These are phyloP conservation scores for Tetragonia tetragonoides DNA, from an alignment of 148 eudicot species.

Conservation along the genomic window DNA sequence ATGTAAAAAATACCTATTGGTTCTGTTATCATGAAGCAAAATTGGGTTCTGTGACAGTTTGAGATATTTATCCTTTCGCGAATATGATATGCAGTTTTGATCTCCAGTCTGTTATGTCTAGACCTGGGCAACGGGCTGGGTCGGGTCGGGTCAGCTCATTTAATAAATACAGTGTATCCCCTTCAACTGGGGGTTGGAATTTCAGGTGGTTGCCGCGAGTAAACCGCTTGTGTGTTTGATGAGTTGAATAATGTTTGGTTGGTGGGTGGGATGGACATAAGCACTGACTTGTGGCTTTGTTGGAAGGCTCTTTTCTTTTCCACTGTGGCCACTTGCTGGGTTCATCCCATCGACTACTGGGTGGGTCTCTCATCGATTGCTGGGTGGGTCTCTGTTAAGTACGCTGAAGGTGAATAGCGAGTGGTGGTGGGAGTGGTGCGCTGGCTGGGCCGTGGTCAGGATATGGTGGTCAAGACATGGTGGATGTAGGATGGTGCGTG, in stretches of 20 bases:
- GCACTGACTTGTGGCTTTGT: neutral
- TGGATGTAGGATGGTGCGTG: no score
- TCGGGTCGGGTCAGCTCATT: no score
- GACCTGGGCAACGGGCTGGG: no score
- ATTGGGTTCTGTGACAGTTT: neutral
- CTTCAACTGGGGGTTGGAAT: no score
- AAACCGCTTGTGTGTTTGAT: neutral
- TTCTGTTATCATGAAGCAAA: neutral
- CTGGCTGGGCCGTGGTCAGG: no score
- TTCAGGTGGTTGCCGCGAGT: neutral
- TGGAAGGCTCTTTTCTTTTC: conserved; percentile 11
- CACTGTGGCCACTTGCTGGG: conserved; percentile 8
- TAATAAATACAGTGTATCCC: no score
- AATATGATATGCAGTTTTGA: neutral
- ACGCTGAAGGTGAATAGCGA: no score
- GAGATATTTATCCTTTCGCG: neutral
- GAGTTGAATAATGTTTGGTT: neutral
- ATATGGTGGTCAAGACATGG: no score
- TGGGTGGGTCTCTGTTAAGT: no score
- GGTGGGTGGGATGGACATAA: neutral
- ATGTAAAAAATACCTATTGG: neutral
- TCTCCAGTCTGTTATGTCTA: no score
- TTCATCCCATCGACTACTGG: neutral
- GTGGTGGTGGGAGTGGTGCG: no score
- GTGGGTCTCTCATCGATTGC: neutral